Conservation (phyloP, 2,329 filamentous ascomycete species). For the Alternaria sp. region DNA sequence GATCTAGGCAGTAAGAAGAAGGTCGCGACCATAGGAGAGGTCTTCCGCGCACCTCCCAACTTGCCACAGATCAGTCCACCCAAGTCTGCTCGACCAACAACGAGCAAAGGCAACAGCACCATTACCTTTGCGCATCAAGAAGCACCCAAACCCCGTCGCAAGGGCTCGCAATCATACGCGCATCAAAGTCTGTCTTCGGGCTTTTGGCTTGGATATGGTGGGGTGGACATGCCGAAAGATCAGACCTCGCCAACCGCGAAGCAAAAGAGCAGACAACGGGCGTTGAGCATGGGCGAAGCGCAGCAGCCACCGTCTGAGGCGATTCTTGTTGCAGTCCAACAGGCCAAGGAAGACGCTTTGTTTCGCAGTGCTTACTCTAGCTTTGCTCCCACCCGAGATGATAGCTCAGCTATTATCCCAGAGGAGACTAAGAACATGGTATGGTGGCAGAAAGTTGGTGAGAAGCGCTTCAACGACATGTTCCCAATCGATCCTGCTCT, state of each 20-base stretch:
- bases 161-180: conserved; percentile 66
- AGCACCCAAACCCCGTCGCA: conserved; percentile 56
- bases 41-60: conserved; percentile 73
- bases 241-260: conserved; percentile 68
- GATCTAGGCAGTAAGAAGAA: conserved; percentile 56
- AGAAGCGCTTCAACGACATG: conserved; percentile 70
- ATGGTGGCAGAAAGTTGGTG: conserved; percentile 79
- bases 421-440: conserved; percentile 71
- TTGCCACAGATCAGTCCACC: conserved; percentile 74
- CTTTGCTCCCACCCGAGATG: conserved; percentile 79
- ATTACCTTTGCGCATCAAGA: conserved; percentile 63
- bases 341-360: conserved; percentile 74
- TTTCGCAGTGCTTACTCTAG: conserved; percentile 81
- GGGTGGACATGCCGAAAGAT: conserved; percentile 54
- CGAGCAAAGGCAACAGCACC: conserved; percentile 63
- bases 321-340: conserved; percentile 55
- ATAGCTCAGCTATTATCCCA: conserved; percentile 74
- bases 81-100: conserved; percentile 73
- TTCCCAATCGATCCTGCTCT: conserved; percentile 64
- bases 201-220: conserved; percentile 68
- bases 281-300: conserved; percentile 70
- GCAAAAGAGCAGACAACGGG: conserved; percentile 75
- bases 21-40: conserved; percentile 73
- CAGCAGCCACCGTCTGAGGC: conserved; percentile 61
- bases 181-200: conserved; percentile 71